phyloP scores from a whole-genome alignment of 129 eudicot species.

The Lonicera japonica region DNA sequence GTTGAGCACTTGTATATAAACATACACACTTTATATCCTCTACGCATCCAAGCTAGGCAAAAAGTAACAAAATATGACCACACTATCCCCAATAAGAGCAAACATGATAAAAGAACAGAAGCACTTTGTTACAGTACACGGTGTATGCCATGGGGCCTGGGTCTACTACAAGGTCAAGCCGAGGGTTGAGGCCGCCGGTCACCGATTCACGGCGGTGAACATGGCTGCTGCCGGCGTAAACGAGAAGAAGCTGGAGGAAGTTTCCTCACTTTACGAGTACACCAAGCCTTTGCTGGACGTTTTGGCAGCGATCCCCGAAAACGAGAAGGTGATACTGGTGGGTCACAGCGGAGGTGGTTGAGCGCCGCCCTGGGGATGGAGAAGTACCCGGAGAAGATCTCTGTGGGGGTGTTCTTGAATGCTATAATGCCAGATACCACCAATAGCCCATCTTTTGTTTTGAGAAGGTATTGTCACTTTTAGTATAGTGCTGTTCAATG shows the following conservation, averaged over 20 bases:
- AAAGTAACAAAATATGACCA: no score
- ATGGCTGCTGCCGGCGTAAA: slow-evolving; percentile 21
- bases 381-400: slow-evolving; percentile 19
- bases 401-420: slow-evolving; percentile 20
- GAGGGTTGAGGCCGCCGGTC: slow-evolving; percentile 19
- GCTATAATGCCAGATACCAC: slow-evolving; percentile 24
- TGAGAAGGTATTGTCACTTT: slow-evolving; percentile 18
- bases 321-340: slow-evolving; percentile 20
- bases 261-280: slow-evolving; percentile 16
- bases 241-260: slow-evolving; percentile 17
- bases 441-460: slow-evolving; percentile 18
- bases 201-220: slow-evolving; percentile 15
- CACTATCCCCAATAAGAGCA: no score
- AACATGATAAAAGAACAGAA: not conserved
- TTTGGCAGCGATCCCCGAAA: slow-evolving; percentile 20
- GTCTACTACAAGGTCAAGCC: slow-evolving; percentile 25
- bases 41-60: no score
- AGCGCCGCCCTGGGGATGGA: slow-evolving; percentile 21
- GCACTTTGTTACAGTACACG: slow-evolving; percentile 23
- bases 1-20: not conserved
- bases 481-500: no score
- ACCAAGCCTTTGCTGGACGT: slow-evolving; percentile 22
- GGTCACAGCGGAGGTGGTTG: slow-evolving; percentile 27
- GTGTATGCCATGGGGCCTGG: slow-evolving; percentile 27
- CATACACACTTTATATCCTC: not conserved